A percentile compares a stretch with the other conserved stretches of the same genome.
Conservation (phyloP, 306 rosid species). For the Rubus idaeus region DNA sequence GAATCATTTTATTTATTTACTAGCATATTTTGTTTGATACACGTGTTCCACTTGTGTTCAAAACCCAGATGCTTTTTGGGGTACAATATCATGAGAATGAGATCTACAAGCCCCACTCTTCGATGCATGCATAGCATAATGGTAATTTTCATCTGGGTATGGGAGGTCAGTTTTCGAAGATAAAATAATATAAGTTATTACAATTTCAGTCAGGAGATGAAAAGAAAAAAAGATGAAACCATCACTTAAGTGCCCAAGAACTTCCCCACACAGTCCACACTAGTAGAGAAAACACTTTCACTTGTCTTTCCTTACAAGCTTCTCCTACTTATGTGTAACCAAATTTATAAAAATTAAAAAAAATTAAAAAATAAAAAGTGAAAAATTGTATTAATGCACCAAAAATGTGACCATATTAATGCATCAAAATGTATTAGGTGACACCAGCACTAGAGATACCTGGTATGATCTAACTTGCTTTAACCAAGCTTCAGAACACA, state of each 20-base stretch:
- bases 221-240: background rate
- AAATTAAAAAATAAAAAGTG: background rate
- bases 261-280: background rate
- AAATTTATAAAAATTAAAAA: background rate
- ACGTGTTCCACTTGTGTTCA: background rate
- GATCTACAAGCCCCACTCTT: background rate
- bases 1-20: background rate
- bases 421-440: background rate
- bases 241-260: background rate
- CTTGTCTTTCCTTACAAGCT: background rate
- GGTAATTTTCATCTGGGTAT: background rate
- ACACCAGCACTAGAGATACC: slow-evolving; percentile 37
- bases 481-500: slow-evolving; percentile 91
- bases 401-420: background rate
- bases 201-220: background rate
- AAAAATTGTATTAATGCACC: background rate
- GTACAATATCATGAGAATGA: background rate
- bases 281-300: background rate
- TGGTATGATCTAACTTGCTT: slow-evolving; percentile 96
- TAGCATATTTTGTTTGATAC: background rate
- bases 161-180: background rate
- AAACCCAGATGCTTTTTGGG: background rate
- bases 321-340: background rate
- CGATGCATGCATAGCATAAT: background rate
- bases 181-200: background rate